Percentiles rank a stretch among this genome's conserved stretches.
Evolutionary conservation across 2,329 filamentous ascomycete genomes (phyloP).

Genomic region (Microdochium bolleyi): DNA sequence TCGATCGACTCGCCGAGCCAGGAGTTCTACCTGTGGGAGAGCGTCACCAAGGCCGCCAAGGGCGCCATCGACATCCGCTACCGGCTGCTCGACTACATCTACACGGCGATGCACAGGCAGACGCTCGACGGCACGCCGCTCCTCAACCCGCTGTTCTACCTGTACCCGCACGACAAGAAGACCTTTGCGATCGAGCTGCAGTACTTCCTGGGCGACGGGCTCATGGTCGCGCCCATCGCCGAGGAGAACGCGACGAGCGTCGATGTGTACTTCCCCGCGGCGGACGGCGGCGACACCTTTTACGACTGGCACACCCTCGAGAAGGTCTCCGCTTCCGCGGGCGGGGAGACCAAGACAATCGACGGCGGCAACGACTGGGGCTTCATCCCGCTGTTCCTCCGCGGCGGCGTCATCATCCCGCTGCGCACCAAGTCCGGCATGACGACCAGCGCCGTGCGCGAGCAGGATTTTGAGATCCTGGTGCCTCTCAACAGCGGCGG

Average conservation of each 20-base stretch:
- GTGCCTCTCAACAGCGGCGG: constrained; percentile 58
- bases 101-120: constrained; percentile 60
- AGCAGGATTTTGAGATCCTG: constrained; percentile 62
- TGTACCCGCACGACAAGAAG: constrained; percentile 46
- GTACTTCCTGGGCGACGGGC: constrained; percentile 35
- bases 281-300: constrained; percentile 30
- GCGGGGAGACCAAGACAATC: constrained; percentile 25
- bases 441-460: constrained; percentile 56
- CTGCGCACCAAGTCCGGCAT: constrained; percentile 46
- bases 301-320: constrained; percentile 44
- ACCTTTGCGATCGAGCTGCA: constrained; percentile 33
- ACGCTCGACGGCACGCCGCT: constrained; percentile 53
- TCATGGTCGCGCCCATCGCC: constrained; percentile 38
- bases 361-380: constrained; percentile 27
- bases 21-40: constrained; percentile 64
- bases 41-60: constrained; percentile 51
- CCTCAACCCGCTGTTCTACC: constrained; percentile 61
- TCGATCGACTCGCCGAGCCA: constrained; percentile 43
- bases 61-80: constrained; percentile 64
- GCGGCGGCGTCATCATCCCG: constrained; percentile 58
- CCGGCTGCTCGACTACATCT: constrained; percentile 65
- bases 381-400: constrained; percentile 58
- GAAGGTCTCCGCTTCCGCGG: constrained; percentile 30
- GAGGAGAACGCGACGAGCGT: constrained; percentile 33
- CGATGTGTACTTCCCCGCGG: constrained; percentile 32